Evolutionary conservation across 2,329 filamentous ascomycete species (phyloP).

Genomic region (Neofusicoccum ribis): DNA sequence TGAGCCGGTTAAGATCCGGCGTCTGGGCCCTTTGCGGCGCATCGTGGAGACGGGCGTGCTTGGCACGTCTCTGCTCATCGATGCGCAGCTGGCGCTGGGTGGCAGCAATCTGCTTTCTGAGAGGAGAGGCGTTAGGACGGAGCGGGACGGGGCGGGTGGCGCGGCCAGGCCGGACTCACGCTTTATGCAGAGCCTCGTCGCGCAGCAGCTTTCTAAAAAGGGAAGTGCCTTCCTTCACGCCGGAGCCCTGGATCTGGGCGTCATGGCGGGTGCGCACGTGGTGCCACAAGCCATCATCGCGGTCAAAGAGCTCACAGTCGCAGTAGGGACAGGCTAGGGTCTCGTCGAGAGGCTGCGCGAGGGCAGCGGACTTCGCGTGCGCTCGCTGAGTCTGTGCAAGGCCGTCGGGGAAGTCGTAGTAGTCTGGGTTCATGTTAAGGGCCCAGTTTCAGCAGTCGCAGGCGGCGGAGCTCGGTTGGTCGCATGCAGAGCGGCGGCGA

Average conservation of each 20-base stretch:
- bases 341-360: background rate
- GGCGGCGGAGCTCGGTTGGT: background rate
- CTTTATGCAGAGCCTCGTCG: slow-evolving; percentile 26
- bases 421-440: slow-evolving; percentile 20
- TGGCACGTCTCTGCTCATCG: slow-evolving; percentile 23
- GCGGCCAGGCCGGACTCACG: slow-evolving; percentile 25
- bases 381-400: slow-evolving; percentile 6
- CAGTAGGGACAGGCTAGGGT: slow-evolving; percentile 32
- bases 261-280: slow-evolving; percentile 34
- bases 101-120: background rate
- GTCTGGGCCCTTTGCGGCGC: slow-evolving; percentile 26
- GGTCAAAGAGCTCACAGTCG: slow-evolving; percentile 32
- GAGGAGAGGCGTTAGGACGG: slow-evolving; percentile 1
- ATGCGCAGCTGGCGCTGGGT: slow-evolving; percentile 22
- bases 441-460: slow-evolving; percentile 8
- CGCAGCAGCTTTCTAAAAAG: slow-evolving; percentile 28
- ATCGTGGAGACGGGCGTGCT: slow-evolving; percentile 23
- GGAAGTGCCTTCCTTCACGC: slow-evolving; percentile 19
- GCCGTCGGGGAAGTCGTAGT: background rate
- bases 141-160: slow-evolving; percentile 8
- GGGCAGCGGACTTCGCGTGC: slow-evolving; percentile 6
- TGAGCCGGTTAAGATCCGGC: slow-evolving; percentile 33
- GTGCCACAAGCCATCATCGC: slow-evolving; percentile 26
- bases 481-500: slow-evolving; percentile 4
- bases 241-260: slow-evolving; percentile 25